phyloP scores from a whole-genome alignment of 2,329 filamentous ascomycete species.

The Thermoascus crustaceus region DNA sequence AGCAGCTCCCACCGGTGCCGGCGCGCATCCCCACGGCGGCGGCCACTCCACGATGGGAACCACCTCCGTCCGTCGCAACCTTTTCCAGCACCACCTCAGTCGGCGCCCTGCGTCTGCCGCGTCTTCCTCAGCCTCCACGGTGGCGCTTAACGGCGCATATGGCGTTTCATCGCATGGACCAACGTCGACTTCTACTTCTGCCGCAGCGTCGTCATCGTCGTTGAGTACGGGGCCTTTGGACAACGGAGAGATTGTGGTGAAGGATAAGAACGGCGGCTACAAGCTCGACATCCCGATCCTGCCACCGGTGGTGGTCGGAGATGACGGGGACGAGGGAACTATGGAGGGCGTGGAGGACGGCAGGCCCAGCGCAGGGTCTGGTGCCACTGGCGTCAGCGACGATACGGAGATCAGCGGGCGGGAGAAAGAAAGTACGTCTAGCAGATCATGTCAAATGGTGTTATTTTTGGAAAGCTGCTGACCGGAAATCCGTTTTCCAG shows the following conservation, averaged over 20 bases:
- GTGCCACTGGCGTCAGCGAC: constrained; percentile 49
- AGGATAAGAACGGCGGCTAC: constrained; percentile 42
- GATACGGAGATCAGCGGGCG: constrained; percentile 20
- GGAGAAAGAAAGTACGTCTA: constrained; percentile 36
- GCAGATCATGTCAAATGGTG: neutral
- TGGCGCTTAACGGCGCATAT: too few relatives aligned
- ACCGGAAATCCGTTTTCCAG: constrained; percentile 15
- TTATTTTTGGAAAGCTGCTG: too few relatives aligned
- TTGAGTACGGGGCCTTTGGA: constrained; percentile 19
- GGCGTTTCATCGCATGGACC: neutral
- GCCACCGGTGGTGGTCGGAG: constrained; percentile 27
- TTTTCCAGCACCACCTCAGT: constrained; percentile 38
- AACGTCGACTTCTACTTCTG: constrained; percentile 10
- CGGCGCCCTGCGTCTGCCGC: constrained; percentile 30
- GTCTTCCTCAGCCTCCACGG: constrained; percentile 11
- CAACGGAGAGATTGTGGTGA: constrained; percentile 42
- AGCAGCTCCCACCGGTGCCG: neutral
- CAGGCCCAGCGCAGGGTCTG: constrained; percentile 44
- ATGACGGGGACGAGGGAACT: constrained; percentile 25
- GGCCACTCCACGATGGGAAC: constrained; percentile 15
- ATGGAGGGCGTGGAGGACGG: constrained; percentile 43
- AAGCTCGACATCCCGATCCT: constrained; percentile 38
- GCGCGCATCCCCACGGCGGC: neutral
- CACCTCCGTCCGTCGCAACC: constrained; percentile 36
- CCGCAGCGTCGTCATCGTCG: constrained; percentile 11